A percentile compares a stretch with the other conserved stretches of the same genome.
Evolutionary conservation across 169 alveolate genomes (phyloP).

Genomic region (Cytauxzoon felis): DNA sequence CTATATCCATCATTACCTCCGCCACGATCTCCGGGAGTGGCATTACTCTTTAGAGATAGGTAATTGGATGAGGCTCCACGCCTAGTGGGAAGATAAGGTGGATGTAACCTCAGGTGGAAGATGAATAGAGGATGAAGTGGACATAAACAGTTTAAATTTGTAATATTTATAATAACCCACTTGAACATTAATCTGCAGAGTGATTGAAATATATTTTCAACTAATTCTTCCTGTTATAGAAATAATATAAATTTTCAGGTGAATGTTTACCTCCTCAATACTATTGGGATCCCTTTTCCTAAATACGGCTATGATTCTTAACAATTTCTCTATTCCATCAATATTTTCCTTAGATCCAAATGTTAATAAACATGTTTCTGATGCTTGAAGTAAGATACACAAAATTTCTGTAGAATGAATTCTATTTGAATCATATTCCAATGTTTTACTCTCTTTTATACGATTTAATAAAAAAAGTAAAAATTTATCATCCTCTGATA

Average conservation of each 20-base stretch:
- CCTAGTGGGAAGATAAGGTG: too few relatives aligned
- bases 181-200: conserved; percentile 73
- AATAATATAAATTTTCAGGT: not conserved
- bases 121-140: not conserved
- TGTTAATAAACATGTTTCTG: conserved; percentile 42
- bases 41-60: too few relatives aligned
- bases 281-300: conserved; percentile 76
- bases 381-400: conserved; percentile 66
- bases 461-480: conserved; percentile 21
- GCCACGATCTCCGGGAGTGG: too few relatives aligned
- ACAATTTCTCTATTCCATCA: conserved; percentile 74
- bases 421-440: conserved; percentile 61
- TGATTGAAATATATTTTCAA: conserved; percentile 72
- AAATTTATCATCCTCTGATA: conserved; percentile 12
- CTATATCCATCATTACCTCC: too few relatives aligned
- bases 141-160: not conserved
- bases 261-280: conserved; percentile 58
- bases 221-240: conserved; percentile 67
- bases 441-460: conserved; percentile 47
- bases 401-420: conserved; percentile 70
- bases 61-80: too few relatives aligned
- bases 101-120: too few relatives aligned
- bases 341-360: conserved; percentile 60
- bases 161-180: conserved; percentile 17
- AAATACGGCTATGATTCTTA: conserved; percentile 70